Percentiles rank a stretch among this genome's conserved stretches.
Conservation (phyloP, 2,329 filamentous ascomycete species). For the Pseudofabraea citricarpa region DNA sequence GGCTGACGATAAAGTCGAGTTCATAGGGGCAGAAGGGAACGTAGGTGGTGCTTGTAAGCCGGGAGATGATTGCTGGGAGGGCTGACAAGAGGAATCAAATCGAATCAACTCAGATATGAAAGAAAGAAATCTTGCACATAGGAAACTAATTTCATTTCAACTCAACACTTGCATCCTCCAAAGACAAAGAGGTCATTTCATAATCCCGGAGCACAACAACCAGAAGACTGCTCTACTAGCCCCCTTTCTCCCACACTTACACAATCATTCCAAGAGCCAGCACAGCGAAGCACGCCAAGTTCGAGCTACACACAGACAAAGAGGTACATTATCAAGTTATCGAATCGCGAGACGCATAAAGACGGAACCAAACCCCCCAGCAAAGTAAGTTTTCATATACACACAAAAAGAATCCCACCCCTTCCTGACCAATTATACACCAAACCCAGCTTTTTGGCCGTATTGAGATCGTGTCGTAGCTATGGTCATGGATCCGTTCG, state of each 20-base stretch:
- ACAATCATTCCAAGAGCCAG: too few species aligned
- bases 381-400: slow-evolving; percentile 1
- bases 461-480: neutral
- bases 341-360: slow-evolving; percentile 1
- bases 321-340: slow-evolving; percentile 5
- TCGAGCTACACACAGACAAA: slow-evolving; percentile 3
- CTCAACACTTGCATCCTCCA: too few species aligned
- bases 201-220: too few species aligned
- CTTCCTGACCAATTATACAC: neutral
- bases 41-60: slow-evolving; percentile 9
- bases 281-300: neutral
- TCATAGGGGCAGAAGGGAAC: neutral
- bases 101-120: neutral
- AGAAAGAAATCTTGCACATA: neutral
- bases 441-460: neutral
- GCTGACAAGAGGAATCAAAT: neutral
- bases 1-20: slow-evolving; percentile 7
- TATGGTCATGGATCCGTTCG: slow-evolving; percentile 2
- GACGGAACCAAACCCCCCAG: neutral
- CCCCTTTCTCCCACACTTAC: too few species aligned
- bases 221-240: too few species aligned
- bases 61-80: slow-evolving; percentile 14
- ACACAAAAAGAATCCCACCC: slow-evolving; percentile 1
- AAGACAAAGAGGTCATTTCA: too few species aligned
- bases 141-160: too few species aligned